Percentiles rank a stretch among this genome's conserved stretches.
These are phyloP conservation scores for Tuctoria greenei DNA, from an alignment of 176 grass and related monocot species.

Conservation along the genomic window DNA sequence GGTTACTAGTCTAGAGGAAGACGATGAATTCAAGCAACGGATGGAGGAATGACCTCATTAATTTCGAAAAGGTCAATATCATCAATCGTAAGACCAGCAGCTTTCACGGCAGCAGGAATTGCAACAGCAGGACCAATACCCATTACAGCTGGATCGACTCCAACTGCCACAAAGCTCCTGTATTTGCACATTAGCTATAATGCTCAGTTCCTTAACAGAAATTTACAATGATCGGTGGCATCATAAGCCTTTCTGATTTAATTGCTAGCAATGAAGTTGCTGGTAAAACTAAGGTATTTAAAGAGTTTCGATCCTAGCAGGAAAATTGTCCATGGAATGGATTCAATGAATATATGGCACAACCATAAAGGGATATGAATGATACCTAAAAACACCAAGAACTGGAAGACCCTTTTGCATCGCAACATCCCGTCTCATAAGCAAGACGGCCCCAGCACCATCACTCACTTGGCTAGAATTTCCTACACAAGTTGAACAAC, in stretches of 20 bases:
- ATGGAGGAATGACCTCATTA: constrained; percentile 73
- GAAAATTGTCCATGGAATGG: neutral
- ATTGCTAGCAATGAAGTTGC: neutral
- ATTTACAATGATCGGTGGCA: neutral
- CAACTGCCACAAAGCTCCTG: constrained; percentile 90
- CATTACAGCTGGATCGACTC: constrained; percentile 97
- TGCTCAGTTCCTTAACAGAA: constrained; percentile 18
- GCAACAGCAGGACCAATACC: constrained; percentile 95
- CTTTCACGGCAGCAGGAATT: constrained; percentile 89
- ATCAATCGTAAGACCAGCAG: constrained; percentile 69
- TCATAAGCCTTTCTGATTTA: neutral
- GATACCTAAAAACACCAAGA: constrained; percentile 70
- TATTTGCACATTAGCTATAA: constrained; percentile 35
- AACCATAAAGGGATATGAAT: neutral
- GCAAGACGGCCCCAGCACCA: constrained; percentile 81
- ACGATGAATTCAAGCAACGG: neutral
- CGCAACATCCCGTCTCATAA: constrained; percentile 87
- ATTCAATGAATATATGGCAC: neutral
- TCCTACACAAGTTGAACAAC: constrained; percentile 42
- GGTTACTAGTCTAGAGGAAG: neutral
- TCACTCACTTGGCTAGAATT: constrained; percentile 96
- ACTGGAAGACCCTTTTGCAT: constrained; percentile 74
- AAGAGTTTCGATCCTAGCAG: neutral
- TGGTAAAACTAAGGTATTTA: neutral
- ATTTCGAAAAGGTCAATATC: constrained; percentile 91